Percentiles rank a stretch among this genome's conserved stretches.
phyloP scores from a whole-genome alignment of 2,329 filamentous ascomycete genomes.

The Biscogniauxia sp. region DNA sequence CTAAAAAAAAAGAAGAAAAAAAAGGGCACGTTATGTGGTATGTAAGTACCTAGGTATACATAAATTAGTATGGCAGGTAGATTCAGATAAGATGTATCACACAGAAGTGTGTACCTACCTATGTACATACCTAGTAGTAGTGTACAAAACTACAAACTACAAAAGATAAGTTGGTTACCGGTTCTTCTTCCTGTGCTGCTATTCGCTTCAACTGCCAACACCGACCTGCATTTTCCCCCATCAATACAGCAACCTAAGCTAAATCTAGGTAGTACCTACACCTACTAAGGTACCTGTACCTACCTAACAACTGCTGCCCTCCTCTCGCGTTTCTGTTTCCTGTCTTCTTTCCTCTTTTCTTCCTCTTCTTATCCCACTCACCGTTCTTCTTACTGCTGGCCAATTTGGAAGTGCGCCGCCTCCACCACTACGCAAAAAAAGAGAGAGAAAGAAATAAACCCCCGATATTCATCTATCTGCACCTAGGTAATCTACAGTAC shows the following conservation, averaged over 20 bases:
- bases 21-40: background rate
- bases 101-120: background rate
- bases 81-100: background rate
- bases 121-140: background rate
- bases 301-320: background rate
- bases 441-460: background rate
- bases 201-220: background rate
- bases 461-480: background rate
- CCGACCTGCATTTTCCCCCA: constrained; percentile 2
- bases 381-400: background rate
- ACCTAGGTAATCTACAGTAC: background rate
- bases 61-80: background rate
- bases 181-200: no score
- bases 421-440: no score
- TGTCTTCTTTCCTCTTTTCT: background rate
- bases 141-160: no score
- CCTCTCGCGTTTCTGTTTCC: no score
- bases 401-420: no score
- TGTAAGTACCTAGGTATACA: background rate
- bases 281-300: no score
- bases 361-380: background rate
- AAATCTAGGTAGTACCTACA: background rate
- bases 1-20: no score
- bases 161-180: no score
- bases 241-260: background rate